These are phyloP conservation scores for Lepidium aucheri DNA, from an alignment of 345 rosid species.

Conservation along the genomic window DNA sequence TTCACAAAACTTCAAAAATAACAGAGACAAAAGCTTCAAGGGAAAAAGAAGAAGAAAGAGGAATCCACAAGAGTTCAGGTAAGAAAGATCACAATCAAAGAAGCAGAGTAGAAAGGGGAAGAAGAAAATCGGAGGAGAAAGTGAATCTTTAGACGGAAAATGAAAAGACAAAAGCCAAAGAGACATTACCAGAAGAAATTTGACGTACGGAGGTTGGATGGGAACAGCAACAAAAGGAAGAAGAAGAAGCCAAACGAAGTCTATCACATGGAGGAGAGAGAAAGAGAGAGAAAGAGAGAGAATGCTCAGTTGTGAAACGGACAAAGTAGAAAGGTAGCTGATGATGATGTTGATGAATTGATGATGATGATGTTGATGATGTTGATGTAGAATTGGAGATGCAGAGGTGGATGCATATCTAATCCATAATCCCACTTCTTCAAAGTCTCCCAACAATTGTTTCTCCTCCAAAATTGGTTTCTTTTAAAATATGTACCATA, in stretches of 20 bases:
- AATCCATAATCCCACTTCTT: conserved; percentile 13
- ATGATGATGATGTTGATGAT: not conserved
- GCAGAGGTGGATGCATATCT: conserved; percentile 25
- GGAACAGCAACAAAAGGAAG: conserved; percentile 19
- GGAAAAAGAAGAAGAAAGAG: not conserved
- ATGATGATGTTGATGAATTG: conserved; percentile 11
- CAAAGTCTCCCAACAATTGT: not conserved
- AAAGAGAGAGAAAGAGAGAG: not conserved
- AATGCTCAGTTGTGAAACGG: conserved; percentile 43
- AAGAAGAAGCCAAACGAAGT: conserved; percentile 28
- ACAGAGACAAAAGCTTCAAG: not conserved
- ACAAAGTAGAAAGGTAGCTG: conserved; percentile 56
- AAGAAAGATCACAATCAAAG: conserved; percentile 12
- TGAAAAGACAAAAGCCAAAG: conserved; percentile 4
- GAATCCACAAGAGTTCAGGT: conserved; percentile 20
- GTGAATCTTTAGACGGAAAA: conserved; percentile 10
- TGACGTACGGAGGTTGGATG: conserved; percentile 22
- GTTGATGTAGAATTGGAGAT: not conserved
- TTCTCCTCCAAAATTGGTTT: not conserved
- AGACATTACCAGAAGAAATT: conserved; percentile 26
- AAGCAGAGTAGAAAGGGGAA: conserved; percentile 8
- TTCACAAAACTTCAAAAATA: not conserved
- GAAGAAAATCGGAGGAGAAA: conserved; percentile 12
- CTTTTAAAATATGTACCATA: not conserved
- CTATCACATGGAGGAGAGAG: conserved; percentile 20